These are phyloP conservation scores for Salvia rosmarinus DNA, from an alignment of 257 asterid genomes.

Conservation along the genomic window DNA sequence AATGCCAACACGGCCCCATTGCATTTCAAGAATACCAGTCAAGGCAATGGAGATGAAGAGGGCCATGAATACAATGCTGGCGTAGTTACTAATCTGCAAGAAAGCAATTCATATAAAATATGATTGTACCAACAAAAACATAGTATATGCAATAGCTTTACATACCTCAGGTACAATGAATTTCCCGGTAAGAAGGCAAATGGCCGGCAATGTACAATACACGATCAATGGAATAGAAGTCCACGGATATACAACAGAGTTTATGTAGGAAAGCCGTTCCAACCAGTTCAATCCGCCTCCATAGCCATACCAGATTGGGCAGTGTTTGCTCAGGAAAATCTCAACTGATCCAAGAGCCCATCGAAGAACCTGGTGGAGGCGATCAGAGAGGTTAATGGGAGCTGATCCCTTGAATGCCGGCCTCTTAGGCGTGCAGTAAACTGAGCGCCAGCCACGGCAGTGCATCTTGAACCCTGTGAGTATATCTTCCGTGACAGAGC, in stretches of 20 bases:
- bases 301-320: conserved; percentile 93
- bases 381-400: conserved; percentile 83
- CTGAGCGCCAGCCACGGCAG: conserved; percentile 91
- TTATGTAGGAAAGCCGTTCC: conserved; percentile 75
- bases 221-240: conserved; percentile 81
- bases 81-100: conserved; percentile 76
- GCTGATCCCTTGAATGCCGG: conserved; percentile 89
- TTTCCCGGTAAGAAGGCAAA: conserved; percentile 87
- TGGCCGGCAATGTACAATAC: conserved; percentile 84
- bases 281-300: conserved; percentile 83
- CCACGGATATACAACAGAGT: conserved; percentile 85
- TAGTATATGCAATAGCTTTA: neutral
- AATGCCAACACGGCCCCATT: conserved; percentile 85
- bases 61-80: conserved; percentile 72
- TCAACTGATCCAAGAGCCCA: conserved; percentile 98
- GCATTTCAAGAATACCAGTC: conserved; percentile 88
- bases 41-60: conserved; percentile 79
- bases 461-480: conserved; percentile 94
- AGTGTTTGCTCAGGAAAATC: conserved; percentile 82
- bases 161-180: conserved; percentile 87
- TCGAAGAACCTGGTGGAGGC: conserved; percentile 88
- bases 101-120: neutral
- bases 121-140: neutral
- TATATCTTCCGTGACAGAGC: conserved; percentile 87
- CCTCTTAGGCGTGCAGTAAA: conserved; percentile 73